Percentiles rank a stretch among this genome's conserved stretches.
These are phyloP conservation scores for Colletotrichum acutatum DNA, from an alignment of 2,329 filamentous ascomycete species.

Conservation along the genomic window DNA sequence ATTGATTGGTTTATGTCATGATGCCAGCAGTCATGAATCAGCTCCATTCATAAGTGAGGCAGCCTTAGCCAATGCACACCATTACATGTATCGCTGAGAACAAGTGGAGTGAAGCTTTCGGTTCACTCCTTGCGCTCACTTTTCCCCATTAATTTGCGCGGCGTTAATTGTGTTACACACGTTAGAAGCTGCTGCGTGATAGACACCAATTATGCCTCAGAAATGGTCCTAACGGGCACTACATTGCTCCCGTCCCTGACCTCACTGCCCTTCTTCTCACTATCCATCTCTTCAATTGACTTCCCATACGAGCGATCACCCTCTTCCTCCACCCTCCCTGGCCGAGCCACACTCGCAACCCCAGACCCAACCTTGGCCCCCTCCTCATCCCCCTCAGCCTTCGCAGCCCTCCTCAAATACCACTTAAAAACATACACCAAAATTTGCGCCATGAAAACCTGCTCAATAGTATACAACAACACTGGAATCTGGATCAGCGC, in stretches of 20 bases:
- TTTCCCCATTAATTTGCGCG: no score
- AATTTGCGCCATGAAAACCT: constrained; percentile 59
- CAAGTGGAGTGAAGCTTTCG: no score
- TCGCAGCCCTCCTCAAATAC: constrained; percentile 50
- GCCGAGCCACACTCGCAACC: not conserved
- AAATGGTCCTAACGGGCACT: not conserved
- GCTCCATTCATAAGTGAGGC: no score
- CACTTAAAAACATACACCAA: constrained; percentile 59
- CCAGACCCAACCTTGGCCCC: not conserved
- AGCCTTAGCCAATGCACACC: no score
- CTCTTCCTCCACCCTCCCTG: not conserved
- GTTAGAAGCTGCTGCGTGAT: no score
- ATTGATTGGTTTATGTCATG: no score
- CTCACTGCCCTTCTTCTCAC: not conserved
- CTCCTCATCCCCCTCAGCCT: constrained; percentile 36
- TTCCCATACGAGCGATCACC: no score
- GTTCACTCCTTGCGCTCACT: no score
- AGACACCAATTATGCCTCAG: not conserved
- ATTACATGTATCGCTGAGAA: no score
- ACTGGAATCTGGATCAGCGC: constrained; percentile 73
- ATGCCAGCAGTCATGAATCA: no score
- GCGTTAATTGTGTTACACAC: no score
- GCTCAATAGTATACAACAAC: constrained; percentile 70
- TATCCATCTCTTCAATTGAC: not conserved
- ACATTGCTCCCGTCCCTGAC: not conserved